These are phyloP conservation scores for Musa troglodytarum DNA, from an alignment of 176 grass and related monocot genomes.

Conservation along the genomic window DNA sequence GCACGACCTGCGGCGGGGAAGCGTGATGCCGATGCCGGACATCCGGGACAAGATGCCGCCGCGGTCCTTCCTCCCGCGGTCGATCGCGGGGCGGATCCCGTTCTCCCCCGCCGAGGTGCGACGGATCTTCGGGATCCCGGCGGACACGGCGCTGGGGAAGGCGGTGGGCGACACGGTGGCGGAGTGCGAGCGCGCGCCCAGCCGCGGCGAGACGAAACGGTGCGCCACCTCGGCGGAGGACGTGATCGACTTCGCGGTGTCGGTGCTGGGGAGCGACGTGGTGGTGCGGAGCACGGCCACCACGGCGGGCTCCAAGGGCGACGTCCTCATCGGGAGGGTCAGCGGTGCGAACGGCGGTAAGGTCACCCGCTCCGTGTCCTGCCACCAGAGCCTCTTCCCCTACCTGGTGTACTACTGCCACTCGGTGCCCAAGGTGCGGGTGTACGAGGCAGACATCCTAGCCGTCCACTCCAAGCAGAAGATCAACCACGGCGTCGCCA, in stretches of 20 bases:
- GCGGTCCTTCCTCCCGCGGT: conserved; percentile 11
- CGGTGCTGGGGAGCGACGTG: conserved; percentile 11
- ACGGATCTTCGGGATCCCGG: conserved; percentile 6
- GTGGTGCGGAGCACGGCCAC: conserved; percentile 2
- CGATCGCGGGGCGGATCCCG: conserved; percentile 15
- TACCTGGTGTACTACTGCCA: conserved; percentile 16
- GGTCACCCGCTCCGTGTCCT: conserved; percentile 10
- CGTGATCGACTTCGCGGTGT: conserved; percentile 16
- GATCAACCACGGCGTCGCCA: conserved; percentile 13
- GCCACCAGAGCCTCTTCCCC: conserved; percentile 19
- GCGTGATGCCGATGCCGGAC: conserved; percentile 15
- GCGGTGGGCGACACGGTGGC: conserved; percentile 10
- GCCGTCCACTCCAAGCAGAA: conserved; percentile 1
- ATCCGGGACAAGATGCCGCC: conserved; percentile 17
- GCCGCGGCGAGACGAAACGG: conserved; percentile 12
- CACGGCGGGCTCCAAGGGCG: not conserved
- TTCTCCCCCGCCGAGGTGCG: not conserved
- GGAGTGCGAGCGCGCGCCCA: conserved; percentile 8
- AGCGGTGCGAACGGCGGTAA: conserved; percentile 6
- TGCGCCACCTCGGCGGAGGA: conserved; percentile 17
- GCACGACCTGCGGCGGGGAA: conserved; percentile 2
- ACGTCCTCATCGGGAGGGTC: not conserved
- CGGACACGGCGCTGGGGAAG: conserved; percentile 18
- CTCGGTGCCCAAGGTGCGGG: conserved; percentile 8
- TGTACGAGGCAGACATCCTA: conserved; percentile 14